Evolutionary conservation across 2,329 filamentous ascomycete species (phyloP).

Genomic region (Ascochyta pisi): DNA sequence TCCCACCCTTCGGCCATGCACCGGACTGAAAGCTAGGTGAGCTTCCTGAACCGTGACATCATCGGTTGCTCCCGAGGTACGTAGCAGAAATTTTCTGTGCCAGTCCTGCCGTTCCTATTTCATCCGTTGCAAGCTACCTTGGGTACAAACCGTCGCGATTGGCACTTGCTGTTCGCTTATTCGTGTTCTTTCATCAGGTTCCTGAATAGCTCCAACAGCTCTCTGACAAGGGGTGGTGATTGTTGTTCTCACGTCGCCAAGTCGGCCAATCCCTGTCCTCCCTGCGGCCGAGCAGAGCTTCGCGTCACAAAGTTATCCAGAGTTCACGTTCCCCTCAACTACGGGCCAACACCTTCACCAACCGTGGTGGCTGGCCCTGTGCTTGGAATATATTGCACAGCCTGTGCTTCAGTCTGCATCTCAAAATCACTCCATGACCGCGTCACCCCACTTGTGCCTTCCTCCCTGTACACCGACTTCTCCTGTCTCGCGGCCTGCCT

Average conservation of each 20-base stretch:
- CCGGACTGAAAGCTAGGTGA: conserved; percentile 22
- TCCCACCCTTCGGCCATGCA: conserved; percentile 9
- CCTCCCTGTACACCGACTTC: conserved; percentile 36
- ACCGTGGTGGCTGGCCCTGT: conserved; percentile 33
- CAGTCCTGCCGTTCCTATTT: conserved; percentile 18
- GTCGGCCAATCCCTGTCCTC: conserved; percentile 22
- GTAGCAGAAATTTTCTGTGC: conserved; percentile 25
- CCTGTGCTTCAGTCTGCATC: conserved; percentile 9
- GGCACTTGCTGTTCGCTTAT: conserved; percentile 20
- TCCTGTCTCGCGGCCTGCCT: conserved; percentile 41
- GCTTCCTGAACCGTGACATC: conserved; percentile 38
- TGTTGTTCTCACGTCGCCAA: conserved; percentile 31
- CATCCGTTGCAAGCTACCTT: conserved; percentile 13
- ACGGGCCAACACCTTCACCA: conserved; percentile 34
- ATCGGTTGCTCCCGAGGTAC: conserved; percentile 35
- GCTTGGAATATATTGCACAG: conserved; percentile 19
- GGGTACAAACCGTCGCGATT: conserved; percentile 12
- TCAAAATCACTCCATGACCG: conserved; percentile 34
- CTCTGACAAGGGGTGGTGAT: conserved; percentile 23
- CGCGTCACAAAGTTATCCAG: conserved; percentile 41
- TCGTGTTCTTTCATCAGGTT: conserved; percentile 17
- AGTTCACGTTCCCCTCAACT: conserved; percentile 31
- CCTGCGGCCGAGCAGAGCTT: conserved; percentile 33
- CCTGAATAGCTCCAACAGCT: conserved; percentile 18
- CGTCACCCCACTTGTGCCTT: conserved; percentile 35